Base-by-base conservation (phyloP, 768 basidiomycete genomes). In the Candolleomyces efflorescens region DNA sequence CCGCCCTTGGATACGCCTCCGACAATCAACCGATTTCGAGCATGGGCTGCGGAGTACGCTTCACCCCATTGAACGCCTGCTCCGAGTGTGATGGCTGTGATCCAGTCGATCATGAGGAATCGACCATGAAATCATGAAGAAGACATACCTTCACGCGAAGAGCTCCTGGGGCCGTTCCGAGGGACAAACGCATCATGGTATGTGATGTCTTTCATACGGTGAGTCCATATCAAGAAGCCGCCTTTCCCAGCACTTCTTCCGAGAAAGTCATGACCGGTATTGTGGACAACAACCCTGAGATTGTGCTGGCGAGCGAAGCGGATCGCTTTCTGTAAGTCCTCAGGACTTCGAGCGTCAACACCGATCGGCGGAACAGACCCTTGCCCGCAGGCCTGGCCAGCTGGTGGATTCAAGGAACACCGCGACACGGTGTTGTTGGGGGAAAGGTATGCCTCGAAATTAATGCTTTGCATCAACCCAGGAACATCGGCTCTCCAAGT, bases 31-130 rank as follows among this genome's bases (percentile, higher is more conserved):
- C 75, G 72, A 0, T 69, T 70, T n/a, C 76, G 62, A 3, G 67
- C 60, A n/a, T 77, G 64, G 7, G 70, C 75, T 5, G 73, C 72
- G 2, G 59, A 63, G 56, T 81, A 82, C 0, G 73, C 75, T 47
- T 78, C 75, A 18, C 60, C 46, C 77, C 78, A 81, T 57, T 79
- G 76, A 2, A 80, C 77, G 1, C 79, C 81, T 49, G 78, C 73
- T 9, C 69, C 75, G 24, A 75, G 53, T 15, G 69, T 74, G 75
- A 23, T 65, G 50, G 46, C 71, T 74, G 9, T 53, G 27, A 5
- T 66, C 59, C 43, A 32, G 32, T 32, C 32, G 32, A 32, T 59
- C 58, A 26, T 73, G 77, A 6, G 72, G 69, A 49, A 75, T 63
- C 58, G 55, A 51, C 73, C 62, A 24, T 74, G 73, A 0, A 52